phyloP scores from a whole-genome alignment of 768 basidiomycete species.

The Russula foetens region DNA sequence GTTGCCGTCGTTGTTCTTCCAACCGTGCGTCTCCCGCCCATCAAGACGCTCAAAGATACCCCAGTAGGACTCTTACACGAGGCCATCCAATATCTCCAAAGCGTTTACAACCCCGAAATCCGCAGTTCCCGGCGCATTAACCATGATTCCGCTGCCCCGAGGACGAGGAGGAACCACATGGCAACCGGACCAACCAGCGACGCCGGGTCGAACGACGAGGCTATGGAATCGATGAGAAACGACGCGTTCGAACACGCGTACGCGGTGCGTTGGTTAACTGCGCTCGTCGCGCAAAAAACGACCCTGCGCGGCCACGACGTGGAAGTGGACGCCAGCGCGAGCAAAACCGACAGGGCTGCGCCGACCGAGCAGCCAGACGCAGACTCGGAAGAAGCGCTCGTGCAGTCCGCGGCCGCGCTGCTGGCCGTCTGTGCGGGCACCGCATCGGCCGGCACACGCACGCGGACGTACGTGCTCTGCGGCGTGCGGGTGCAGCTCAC shows the following conservation, averaged over 20 bases:
- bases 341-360: background rate
- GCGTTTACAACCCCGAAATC: constrained; percentile 54
- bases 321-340: background rate
- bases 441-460: constrained; percentile 50
- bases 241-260: constrained; percentile 67
- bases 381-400: constrained; percentile 30
- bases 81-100: constrained; percentile 41
- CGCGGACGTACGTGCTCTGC: constrained; percentile 45
- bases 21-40: constrained; percentile 6
- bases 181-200: background rate
- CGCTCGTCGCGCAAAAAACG: constrained; percentile 36
- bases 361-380: too few relatives aligned
- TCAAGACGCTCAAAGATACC: background rate
- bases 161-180: background rate
- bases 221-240: constrained; percentile 31
- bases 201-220: constrained; percentile 1
- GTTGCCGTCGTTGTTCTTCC: background rate
- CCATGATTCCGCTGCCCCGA: background rate
- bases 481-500: constrained; percentile 40
- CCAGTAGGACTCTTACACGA: constrained; percentile 28
- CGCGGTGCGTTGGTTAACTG: constrained; percentile 66
- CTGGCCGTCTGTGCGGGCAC: constrained; percentile 59
- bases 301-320: background rate
- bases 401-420: constrained; percentile 50
- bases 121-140: constrained; percentile 43